Evolutionary conservation across 306 rosid species (phyloP).

Genomic region (Ormosia emarginata): DNA sequence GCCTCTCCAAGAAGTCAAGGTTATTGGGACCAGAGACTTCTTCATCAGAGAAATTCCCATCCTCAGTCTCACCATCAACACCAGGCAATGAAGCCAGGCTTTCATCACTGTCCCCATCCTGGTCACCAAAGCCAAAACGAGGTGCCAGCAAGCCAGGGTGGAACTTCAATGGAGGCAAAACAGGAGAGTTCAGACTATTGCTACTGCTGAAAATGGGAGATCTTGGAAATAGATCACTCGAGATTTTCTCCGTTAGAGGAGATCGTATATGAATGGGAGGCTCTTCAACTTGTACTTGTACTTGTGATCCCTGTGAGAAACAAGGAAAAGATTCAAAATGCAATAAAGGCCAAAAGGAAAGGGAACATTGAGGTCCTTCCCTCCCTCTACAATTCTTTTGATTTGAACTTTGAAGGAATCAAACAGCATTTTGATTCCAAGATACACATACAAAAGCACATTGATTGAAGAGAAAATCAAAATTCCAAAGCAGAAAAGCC

Average conservation of each 20-base stretch:
- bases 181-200: slow-evolving; percentile 40
- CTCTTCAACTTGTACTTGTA: slow-evolving; percentile 27
- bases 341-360: not conserved
- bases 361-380: not conserved
- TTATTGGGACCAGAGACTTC: slow-evolving; percentile 35
- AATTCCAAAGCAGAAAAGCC: not conserved
- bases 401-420: not conserved
- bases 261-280: slow-evolving; percentile 38
- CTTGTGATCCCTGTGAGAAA: slow-evolving; percentile 48
- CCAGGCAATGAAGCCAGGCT: slow-evolving; percentile 50
- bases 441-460: not conserved
- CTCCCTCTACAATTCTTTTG: not conserved
- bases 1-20: slow-evolving; percentile 36
- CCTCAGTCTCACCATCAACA: not conserved
- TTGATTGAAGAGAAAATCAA: not conserved
- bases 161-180: slow-evolving; percentile 75
- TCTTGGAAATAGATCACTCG: slow-evolving; percentile 39
- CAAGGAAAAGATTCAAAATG: not conserved
- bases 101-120: slow-evolving; percentile 34
- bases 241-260: slow-evolving; percentile 53
- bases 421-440: not conserved
- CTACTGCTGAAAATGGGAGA: slow-evolving; percentile 46
- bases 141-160: slow-evolving; percentile 56
- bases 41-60: slow-evolving; percentile 50
- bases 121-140: slow-evolving; percentile 24